Evolutionary conservation across 2,329 filamentous ascomycete genomes (phyloP), one percentile per base, ranked within the genome.

Genomic region (Teratosphaeria viscida): DNA sequence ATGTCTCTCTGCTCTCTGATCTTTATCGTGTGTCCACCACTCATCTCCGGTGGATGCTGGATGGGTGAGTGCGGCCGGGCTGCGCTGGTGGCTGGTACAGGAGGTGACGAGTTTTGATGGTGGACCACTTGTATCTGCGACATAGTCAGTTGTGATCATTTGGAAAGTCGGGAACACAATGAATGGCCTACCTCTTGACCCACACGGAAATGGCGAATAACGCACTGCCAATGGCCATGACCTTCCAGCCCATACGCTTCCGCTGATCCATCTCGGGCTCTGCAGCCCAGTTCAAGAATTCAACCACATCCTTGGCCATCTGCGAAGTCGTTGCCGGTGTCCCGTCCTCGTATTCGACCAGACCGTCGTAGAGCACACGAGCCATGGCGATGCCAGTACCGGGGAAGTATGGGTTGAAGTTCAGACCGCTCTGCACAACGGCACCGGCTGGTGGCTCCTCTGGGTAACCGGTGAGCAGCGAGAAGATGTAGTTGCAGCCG

Each of bases 381-480:
- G 88, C 92, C 94, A 99, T 99, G 72, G 89, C 94, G 76, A 99
- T 99, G 75, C 92, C 92, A 69, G 94, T 97, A 74, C 94, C 94
- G 60, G 94, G 94, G 87, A 99, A 99, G 84, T 96, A 99, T 62
- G 94, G 94, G 85, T 99, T 99, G 86, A 99, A 99, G 86, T 97
- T 96, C 78, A 99, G 86, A 72, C 94, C 94, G 63, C 86, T 85
- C 70, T 86, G 87, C 62, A 99, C 88, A 70, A 83, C 80, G 64
- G 89, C 91, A 74, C 94, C 94, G 57, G 94, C 90, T 58, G 94
- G 94, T 62, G 90, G 83, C 79, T 99, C 94, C 68, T 99, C 94
- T 62, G 94, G 94, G 79, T 99, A 99, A 69, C 94, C 94, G 59
- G 94, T 99, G 73, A 99, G 81, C 76, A 99, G 83, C 76, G 82